phyloP scores from a whole-genome alignment of 1,284 basidiomycete species.

The Trametes hirsuta region DNA sequence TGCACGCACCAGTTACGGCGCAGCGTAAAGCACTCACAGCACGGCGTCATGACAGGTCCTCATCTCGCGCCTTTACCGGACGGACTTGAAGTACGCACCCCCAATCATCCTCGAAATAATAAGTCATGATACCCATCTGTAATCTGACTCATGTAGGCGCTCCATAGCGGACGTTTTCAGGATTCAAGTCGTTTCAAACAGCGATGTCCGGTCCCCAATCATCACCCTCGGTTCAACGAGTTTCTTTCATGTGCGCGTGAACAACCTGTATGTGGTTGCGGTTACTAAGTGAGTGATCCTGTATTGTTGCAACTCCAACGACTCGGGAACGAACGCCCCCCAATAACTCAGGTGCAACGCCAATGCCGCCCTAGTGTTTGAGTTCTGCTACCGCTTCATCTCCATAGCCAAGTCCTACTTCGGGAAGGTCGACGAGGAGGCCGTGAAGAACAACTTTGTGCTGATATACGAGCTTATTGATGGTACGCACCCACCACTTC shows the following conservation, averaged over 20 bases:
- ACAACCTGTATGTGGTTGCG: constrained; percentile 94
- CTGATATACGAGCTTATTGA: constrained; percentile 96
- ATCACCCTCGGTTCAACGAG: constrained; percentile 97
- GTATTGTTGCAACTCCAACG: neutral
- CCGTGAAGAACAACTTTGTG: constrained; percentile 99
- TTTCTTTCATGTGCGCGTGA: constrained; percentile 95
- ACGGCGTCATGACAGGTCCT: constrained; percentile 64
- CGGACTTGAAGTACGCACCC: constrained; percentile 85
- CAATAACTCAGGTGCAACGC: constrained; percentile 79
- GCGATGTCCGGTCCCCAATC: constrained; percentile 95
- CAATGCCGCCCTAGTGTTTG: constrained; percentile 97
- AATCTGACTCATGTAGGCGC: constrained; percentile 60
- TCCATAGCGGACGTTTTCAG: constrained; percentile 98
- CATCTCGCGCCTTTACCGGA: constrained; percentile 90
- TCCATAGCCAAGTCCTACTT: constrained; percentile 94
- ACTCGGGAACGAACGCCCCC: neutral
- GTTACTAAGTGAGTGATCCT: constrained; percentile 83
- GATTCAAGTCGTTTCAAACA: constrained; percentile 97
- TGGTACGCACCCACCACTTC: constrained; percentile 51
- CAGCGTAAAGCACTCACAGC: neutral
- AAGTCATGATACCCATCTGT: neutral
- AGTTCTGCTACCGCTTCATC: constrained; percentile 96
- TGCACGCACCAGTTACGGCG: constrained; percentile 24
- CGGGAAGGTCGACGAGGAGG: constrained; percentile 97
- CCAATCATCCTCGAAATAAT: neutral